A percentile compares a stretch with the other conserved stretches of the same genome.
Evolutionary conservation across 2,329 filamentous ascomycete species (phyloP).

Genomic region (Colletotrichum camelliae): DNA sequence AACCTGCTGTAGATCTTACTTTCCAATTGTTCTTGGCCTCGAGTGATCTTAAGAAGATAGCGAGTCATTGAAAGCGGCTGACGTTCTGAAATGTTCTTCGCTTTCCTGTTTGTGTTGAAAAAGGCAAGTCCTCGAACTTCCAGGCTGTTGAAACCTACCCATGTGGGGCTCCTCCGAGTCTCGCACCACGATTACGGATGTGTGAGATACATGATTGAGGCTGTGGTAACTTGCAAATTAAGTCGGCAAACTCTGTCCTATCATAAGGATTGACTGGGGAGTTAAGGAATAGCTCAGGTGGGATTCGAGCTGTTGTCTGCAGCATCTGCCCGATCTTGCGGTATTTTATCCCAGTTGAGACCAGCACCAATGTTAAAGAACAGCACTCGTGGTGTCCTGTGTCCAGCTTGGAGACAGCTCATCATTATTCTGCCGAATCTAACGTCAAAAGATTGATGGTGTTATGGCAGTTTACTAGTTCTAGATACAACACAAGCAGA

Average conservation of each 20-base stretch:
- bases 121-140: neutral
- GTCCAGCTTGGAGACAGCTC: neutral
- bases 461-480: neutral
- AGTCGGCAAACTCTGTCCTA: neutral
- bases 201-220: neutral
- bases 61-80: neutral
- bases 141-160: neutral
- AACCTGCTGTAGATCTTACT: neutral
- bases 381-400: neutral
- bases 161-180: neutral
- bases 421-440: neutral
- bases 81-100: too few species aligned
- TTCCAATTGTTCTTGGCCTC: fast-evolving
- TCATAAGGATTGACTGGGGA: neutral
- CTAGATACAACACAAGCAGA: neutral
- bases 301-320: neutral
- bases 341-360: neutral
- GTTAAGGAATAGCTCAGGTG: neutral
- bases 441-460: neutral
- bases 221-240: neutral
- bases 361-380: neutral
- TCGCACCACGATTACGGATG: neutral
- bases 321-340: neutral
- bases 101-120: neutral
- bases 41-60: fast-evolving